phyloP scores from a whole-genome alignment of 1,139 yeast species.

The Komagataea norvegica region DNA sequence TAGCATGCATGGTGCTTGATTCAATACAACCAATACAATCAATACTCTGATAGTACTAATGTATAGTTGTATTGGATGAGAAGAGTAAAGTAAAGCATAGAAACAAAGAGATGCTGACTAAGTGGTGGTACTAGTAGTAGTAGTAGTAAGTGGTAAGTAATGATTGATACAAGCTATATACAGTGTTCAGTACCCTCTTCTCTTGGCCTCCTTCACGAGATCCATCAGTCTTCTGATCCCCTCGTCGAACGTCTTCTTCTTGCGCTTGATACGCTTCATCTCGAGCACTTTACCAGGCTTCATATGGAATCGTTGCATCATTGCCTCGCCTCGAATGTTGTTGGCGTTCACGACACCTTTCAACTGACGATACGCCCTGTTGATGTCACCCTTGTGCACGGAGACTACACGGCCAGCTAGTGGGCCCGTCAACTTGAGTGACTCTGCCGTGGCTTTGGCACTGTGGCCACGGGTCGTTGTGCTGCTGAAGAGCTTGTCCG shows the following conservation, averaged over 20 bases:
- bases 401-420: slow-evolving; percentile 43
- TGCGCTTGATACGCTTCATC: slow-evolving; percentile 38
- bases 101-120: too few species aligned
- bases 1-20: too few species aligned
- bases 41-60: too few species aligned
- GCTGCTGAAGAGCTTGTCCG: neutral
- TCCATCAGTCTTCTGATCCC: slow-evolving; percentile 44
- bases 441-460: slow-evolving; percentile 17
- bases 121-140: neutral
- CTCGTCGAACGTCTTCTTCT: slow-evolving; percentile 43
- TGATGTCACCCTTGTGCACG: slow-evolving; percentile 35
- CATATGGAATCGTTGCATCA: slow-evolving; percentile 39
- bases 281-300: slow-evolving; percentile 46
- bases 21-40: too few species aligned
- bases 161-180: slow-evolving; percentile 12
- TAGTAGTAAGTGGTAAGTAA: neutral
- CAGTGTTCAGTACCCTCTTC: slow-evolving; percentile 42
- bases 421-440: slow-evolving; percentile 34
- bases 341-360: slow-evolving; percentile 34
- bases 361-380: slow-evolving; percentile 33
- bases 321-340: slow-evolving; percentile 33
- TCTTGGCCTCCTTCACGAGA: slow-evolving; percentile 46
- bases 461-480: neutral
- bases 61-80: neutral
- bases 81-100: too few species aligned